These are phyloP conservation scores for Clarireedia monteithiana DNA, from an alignment of 2,329 filamentous ascomycete genomes.

Conservation along the genomic window DNA sequence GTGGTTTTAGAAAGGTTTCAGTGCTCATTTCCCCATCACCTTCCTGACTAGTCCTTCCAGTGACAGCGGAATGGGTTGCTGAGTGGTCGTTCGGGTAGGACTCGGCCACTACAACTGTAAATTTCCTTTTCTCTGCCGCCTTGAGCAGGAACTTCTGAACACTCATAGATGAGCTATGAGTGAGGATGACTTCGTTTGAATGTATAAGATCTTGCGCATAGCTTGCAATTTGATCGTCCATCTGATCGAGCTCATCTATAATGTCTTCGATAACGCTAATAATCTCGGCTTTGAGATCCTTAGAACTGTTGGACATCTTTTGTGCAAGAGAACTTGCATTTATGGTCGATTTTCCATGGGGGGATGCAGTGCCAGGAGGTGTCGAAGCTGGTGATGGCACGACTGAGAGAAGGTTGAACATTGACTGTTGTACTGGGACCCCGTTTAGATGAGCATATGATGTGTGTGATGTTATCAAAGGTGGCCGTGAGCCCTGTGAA, in stretches of 20 bases:
- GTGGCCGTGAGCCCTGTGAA: conserved; percentile 41
- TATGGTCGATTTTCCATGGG: conserved; percentile 31
- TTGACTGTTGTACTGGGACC: conserved; percentile 53
- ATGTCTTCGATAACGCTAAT: conserved; percentile 93
- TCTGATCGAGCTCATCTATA: conserved; percentile 87
- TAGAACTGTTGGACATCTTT: conserved; percentile 29
- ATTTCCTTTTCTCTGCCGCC: conserved; percentile 81
- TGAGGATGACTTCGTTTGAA: conserved; percentile 85
- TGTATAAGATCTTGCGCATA: conserved; percentile 89
- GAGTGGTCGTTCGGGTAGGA: conserved; percentile 62
- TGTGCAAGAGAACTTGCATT: conserved; percentile 23
- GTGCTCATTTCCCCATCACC: conserved; percentile 33
- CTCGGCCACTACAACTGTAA: conserved; percentile 81
- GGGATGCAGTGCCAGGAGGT: conserved; percentile 43
- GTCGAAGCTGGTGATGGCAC: conserved; percentile 46
- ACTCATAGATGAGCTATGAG: conserved; percentile 76
- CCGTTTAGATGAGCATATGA: conserved; percentile 52
- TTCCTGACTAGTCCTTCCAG: conserved; percentile 43
- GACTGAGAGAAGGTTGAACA: conserved; percentile 82
- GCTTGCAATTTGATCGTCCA: conserved; percentile 85
- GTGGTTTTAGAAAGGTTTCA: conserved; percentile 62
- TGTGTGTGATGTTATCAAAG: conserved; percentile 52
- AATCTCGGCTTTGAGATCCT: conserved; percentile 81
- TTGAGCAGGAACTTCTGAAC: conserved; percentile 85
- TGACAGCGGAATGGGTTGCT: conserved; percentile 53